These are phyloP conservation scores for Wickerhamomyces sp. DNA, from an alignment of 1,139 yeast species.

Conservation along the genomic window DNA sequence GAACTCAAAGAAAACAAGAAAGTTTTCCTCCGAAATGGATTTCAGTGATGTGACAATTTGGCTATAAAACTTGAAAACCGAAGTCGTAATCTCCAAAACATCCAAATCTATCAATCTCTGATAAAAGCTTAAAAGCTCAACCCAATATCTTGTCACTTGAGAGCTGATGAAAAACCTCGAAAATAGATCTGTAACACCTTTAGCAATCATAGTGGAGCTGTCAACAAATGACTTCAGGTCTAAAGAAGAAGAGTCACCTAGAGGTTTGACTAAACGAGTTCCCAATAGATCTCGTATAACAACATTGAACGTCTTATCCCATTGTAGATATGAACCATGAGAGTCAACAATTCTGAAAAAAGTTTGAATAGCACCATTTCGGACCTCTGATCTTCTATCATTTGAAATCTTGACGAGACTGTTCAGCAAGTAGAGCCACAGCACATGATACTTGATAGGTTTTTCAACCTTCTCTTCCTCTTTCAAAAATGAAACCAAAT, in stretches of 20 bases:
- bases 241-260: too few relatives aligned
- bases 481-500: conserved; percentile 2
- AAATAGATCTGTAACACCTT: conserved; percentile 29
- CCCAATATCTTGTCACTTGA: conserved; percentile 37
- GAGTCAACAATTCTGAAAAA: conserved; percentile 80
- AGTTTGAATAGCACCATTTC: conserved; percentile 87
- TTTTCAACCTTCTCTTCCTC: background rate
- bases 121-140: conserved; percentile 44
- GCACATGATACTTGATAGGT: conserved; percentile 19
- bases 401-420: conserved; percentile 57
- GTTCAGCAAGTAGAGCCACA: conserved; percentile 64
- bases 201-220: conserved; percentile 21
- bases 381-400: conserved; percentile 70
- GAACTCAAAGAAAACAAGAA: conserved; percentile 46
- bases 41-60: conserved; percentile 38
- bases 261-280: conserved; percentile 20
- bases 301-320: conserved; percentile 49
- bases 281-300: conserved; percentile 41
- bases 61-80: conserved; percentile 47
- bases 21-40: conserved; percentile 31
- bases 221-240: conserved; percentile 18
- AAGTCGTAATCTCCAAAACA: conserved; percentile 43
- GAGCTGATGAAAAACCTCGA: conserved; percentile 23
- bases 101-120: conserved; percentile 33
- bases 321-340: conserved; percentile 55